These are phyloP conservation scores for Suillus hirtellus DNA, from an alignment of 768 basidiomycete genomes.

Conservation along the genomic window DNA sequence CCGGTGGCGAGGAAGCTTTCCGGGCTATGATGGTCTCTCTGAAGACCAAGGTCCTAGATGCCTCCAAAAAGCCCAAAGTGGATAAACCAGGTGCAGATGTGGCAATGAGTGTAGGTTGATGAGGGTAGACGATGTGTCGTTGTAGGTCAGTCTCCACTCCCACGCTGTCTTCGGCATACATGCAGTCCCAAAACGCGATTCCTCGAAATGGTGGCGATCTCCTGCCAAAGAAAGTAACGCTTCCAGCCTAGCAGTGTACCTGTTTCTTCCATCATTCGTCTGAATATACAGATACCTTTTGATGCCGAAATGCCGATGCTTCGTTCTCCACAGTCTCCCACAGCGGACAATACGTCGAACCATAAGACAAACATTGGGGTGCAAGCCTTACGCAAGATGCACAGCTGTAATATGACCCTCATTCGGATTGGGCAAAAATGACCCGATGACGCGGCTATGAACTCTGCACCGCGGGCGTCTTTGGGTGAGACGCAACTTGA, in stretches of 20 bases:
- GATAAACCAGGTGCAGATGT: conserved; percentile 25
- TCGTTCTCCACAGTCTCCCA: conserved; percentile 38
- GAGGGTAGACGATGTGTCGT: background rate
- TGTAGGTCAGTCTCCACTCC: background rate
- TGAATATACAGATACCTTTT: conserved; percentile 1
- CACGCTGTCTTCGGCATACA: background rate
- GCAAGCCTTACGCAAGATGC: conserved; percentile 31
- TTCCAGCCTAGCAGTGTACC: conserved; percentile 2
- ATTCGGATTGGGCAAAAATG: conserved; percentile 13
- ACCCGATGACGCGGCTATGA: background rate
- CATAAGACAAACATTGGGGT: conserved; percentile 31
- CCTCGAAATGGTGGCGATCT: background rate
- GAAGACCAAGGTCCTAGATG: conserved; percentile 24
- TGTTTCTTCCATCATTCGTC: conserved; percentile 5
- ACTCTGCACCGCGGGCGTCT: background rate
- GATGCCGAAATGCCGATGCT: conserved; percentile 35
- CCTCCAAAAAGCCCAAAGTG: conserved; percentile 21
- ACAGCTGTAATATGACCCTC: conserved; percentile 23
- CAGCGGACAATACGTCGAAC: conserved; percentile 24
- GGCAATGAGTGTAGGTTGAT: conserved; percentile 34
- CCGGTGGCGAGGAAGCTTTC: conserved; percentile 36
- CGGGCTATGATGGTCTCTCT: conserved; percentile 33
- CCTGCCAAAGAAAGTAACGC: no score
- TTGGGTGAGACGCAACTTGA: background rate
- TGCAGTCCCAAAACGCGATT: background rate